Evolutionary conservation across 106 monocot genomes (phyloP), one percentile per base, ranked within the genome.

Genomic region (Iris macrosiphon): DNA sequence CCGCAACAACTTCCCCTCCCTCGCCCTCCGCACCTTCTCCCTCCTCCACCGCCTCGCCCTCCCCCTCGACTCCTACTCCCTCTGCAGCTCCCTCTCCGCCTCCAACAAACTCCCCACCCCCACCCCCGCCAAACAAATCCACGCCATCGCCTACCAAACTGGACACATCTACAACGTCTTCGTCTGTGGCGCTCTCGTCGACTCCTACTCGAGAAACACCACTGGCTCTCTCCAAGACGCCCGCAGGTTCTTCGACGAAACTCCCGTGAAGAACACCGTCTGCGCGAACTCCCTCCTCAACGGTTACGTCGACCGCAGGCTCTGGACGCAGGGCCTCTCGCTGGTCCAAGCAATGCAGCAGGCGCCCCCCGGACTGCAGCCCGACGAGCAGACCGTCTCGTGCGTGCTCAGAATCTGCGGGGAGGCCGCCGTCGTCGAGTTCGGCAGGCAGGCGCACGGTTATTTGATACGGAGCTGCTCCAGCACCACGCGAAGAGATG

Each of bases 381-480:
- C 72, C 0, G 75, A 88, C 30, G 44, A 40, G 18, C 45, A 53
- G 49, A 87, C 87, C 1, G 22, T 87, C 14, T 74, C 78, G 8
- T 40, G 57, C 3, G 18, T 72, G 4, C 38, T 87, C 27, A 59
- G 72, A 60, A 71, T 81, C 31, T 81, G 81, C 17, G 66, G 72
- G 0, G 88, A 82, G 40, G 25, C 64, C 31, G 59, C 79, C 7
- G 21, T 47, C 17, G 24, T 53, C 27, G 16, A 22, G 22, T 17
- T 82, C 31, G 88, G 82, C 27, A 37, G 49, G 57, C 72, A 88
- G 39, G 65, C 41, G 23, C 88, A 88, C 47, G 82, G 62, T 4
- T 48, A 45, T 59, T 32, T 70, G 3, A 23, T 76, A 4, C 78
- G 82, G 10, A 60, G 61, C 44, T 13, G 42, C 0, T 14, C 32